Conservation (phyloP, 2,329 filamentous ascomycete genomes). For the Exophiala viscosa region DNA sequence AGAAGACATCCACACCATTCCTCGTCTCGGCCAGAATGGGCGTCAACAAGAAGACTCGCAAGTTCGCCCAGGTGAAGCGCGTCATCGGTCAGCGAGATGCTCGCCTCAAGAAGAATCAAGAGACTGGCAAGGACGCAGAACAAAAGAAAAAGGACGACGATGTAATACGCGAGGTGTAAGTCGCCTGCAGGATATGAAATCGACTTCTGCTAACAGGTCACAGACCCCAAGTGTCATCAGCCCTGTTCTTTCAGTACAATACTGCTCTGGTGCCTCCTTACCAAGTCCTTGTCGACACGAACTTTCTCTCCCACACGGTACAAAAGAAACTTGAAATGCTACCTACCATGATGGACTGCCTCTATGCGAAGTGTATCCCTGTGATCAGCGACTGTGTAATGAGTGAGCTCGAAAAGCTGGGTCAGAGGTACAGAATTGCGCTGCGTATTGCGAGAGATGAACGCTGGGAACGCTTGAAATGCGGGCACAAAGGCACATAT, state of each 20-base stretch:
- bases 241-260: constrained; percentile 87
- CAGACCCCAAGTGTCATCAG: constrained; percentile 72
- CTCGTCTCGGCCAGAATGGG: constrained; percentile 63
- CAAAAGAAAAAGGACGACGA: constrained; percentile 60
- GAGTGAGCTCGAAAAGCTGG: constrained; percentile 84
- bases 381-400: constrained; percentile 81
- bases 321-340: constrained; percentile 85
- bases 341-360: constrained; percentile 85
- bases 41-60: constrained; percentile 82
- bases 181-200: not conserved
- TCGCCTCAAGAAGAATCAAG: constrained; percentile 75
- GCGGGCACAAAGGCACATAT: constrained; percentile 85
- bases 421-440: constrained; percentile 82
- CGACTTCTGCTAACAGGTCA: constrained; percentile 8
- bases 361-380: constrained; percentile 86
- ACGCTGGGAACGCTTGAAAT: constrained; percentile 78
- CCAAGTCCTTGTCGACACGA: constrained; percentile 76
- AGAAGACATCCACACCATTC: not conserved
- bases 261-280: constrained; percentile 81
- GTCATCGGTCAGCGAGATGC: constrained; percentile 78
- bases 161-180: constrained; percentile 68
- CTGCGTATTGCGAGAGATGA: constrained; percentile 84
- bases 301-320: constrained; percentile 87
- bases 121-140: constrained; percentile 56
- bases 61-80: constrained; percentile 80